Evolutionary conservation across 148 eudicot species (phyloP), one percentile per base, ranked within the genome.

Genomic region (Arctostaphylos glauca): DNA sequence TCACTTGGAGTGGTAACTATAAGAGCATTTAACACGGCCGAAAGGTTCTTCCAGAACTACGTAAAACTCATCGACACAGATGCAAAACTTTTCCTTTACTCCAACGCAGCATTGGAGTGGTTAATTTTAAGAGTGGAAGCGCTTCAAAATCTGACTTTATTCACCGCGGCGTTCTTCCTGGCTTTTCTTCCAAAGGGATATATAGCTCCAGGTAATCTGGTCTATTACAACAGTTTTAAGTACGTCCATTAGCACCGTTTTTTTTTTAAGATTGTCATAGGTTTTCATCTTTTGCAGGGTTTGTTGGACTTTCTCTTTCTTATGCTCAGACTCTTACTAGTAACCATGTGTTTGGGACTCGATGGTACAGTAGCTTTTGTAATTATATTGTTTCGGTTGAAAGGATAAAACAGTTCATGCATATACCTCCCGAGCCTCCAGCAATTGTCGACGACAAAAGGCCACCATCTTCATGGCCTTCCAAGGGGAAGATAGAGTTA

Each of bases 221-320:
- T 77, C 52, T 52, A n/a, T 43, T 38, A 46, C 25, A 54, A 77
- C 9, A 47, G 54, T 56, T 43, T 43, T 23, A 44, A 15, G 25
- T 56, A 13, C 47, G 9, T 7, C 25, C 25, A 66, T 44, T 46
- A 74, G 8, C 15, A 15, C 1, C 38, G 2, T 19, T 5, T 0
- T 1, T 0, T 1, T 70, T 53, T 53, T 23, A 81, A 16, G 47
- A 53, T 54, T 9, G 46, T 52, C 60, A 81, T 46, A 67, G 3
- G 6, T 16, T 23, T 14, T 9, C 23, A 12, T 56, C 38, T 53
- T 50, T 77, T 64, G 46, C 87, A 94, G 98, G 98, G 48, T 88
- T 91, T 55, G 92, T 94, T 31, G 98, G 98, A 52, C 94, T 94
- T 1, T 94, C 95, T 56, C 94, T 94, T 64, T 92, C 98, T 2